Evolutionary conservation across 495 filamentous ascomycete species (phyloP).

Genomic region (Aspergillus sclerotioniger): DNA sequence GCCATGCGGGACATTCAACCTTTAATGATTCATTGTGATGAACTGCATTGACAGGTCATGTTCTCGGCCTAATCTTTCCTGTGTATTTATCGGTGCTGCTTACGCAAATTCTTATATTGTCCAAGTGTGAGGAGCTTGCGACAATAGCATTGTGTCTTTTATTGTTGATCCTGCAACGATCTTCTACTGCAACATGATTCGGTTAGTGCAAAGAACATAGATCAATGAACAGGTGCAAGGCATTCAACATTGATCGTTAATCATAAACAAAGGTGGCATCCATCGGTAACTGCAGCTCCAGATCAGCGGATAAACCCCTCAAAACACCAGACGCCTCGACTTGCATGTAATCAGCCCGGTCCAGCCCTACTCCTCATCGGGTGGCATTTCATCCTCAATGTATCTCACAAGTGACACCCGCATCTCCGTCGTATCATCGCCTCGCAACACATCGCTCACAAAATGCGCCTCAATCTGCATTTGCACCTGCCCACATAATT

Average conservation of each 20-base stretch:
- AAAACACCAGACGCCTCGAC: conserved; percentile 27
- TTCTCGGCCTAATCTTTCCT: not conserved
- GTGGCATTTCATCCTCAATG: conserved; percentile 97
- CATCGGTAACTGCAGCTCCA: not conserved
- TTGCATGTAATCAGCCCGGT: not conserved
- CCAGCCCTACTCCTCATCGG: conserved; percentile 76
- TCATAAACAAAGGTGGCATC: not conserved
- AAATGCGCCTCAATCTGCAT: conserved; percentile 99
- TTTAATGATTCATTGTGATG: not conserved
- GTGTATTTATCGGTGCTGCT: not conserved
- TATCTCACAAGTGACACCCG: conserved; percentile 87
- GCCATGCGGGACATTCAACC: too few relatives aligned
- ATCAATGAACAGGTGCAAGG: not conserved
- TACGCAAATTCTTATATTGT: not conserved
- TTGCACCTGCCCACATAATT: conserved; percentile 63
- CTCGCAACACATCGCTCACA: conserved; percentile 88
- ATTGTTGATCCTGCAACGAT: not conserved
- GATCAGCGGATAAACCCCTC: conserved; percentile 11
- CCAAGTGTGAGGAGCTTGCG: not conserved
- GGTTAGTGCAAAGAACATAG: not conserved
- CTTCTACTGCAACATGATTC: not conserved
- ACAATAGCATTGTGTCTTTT: not conserved
- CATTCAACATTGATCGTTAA: not conserved
- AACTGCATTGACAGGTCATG: not conserved
- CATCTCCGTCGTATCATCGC: conserved; percentile 97